Conservation (phyloP, 495 filamentous ascomycete species). For the Xylaria castorea region DNA sequence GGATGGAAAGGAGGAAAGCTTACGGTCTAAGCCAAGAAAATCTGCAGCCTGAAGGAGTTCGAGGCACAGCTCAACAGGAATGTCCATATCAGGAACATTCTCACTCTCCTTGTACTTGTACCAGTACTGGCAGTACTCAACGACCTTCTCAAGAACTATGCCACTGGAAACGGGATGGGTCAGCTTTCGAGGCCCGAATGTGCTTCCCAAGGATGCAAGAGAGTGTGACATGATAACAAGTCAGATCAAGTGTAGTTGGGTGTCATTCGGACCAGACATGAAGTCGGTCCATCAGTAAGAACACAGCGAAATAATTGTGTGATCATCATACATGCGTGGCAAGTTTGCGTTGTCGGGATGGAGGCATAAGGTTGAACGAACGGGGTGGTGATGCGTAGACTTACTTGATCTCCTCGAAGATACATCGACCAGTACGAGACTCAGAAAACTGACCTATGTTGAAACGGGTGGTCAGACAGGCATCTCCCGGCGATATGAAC, state of each 20-base stretch:
- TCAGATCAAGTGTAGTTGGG: constrained; percentile 68
- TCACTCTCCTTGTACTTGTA: constrained; percentile 77
- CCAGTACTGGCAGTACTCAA: constrained; percentile 90
- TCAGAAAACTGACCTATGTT: constrained; percentile 72
- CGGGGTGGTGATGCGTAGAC: constrained; percentile 37
- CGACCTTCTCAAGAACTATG: constrained; percentile 85
- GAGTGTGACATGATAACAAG: constrained; percentile 23
- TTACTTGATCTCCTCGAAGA: constrained; percentile 76
- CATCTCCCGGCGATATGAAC: background rate
- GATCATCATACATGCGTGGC: constrained; percentile 47
- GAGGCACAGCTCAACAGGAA: constrained; percentile 74
- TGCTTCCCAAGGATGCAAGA: background rate
- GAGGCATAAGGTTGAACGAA: background rate
- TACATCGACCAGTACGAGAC: constrained; percentile 67
- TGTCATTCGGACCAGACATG: constrained; percentile 52
- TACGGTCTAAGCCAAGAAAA: constrained; percentile 60
- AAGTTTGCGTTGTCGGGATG: background rate
- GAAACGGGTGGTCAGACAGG: constrained; percentile 23
- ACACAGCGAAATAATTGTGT: constrained; percentile 45
- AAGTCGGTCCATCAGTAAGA: constrained; percentile 50
- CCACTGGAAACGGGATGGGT: constrained; percentile 59
- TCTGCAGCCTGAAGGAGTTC: constrained; percentile 85
- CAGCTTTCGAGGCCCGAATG: constrained; percentile 8
- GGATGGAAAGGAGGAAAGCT: constrained; percentile 24
- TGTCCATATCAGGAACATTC: constrained; percentile 91